These are phyloP conservation scores for Monilinia aucupariae DNA, from an alignment of 2,329 filamentous ascomycete genomes.

Conservation along the genomic window DNA sequence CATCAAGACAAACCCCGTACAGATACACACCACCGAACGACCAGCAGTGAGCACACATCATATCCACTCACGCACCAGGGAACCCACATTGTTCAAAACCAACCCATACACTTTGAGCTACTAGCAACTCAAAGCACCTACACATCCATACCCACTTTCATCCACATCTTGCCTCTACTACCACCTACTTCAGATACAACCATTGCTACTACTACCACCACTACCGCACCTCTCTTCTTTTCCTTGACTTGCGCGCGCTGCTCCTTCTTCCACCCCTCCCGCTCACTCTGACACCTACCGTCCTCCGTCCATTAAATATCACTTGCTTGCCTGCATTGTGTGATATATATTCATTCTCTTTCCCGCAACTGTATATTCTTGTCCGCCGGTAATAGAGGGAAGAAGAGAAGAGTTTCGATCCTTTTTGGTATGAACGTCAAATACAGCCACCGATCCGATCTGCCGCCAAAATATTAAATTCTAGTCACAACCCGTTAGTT, in stretches of 20 bases:
- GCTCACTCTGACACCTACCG: conserved; percentile 4
- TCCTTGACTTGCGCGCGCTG: conserved; percentile 12
- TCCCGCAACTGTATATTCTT: conserved; percentile 7
- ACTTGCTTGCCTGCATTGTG: conserved; percentile 13
- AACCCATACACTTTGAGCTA: conserved; percentile 1
- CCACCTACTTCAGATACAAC: conserved; percentile 9
- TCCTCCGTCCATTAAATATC: neutral
- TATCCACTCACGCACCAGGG: conserved; percentile 1
- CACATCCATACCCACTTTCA: conserved; percentile 9
- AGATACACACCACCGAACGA: conserved; percentile 7
- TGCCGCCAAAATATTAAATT: conserved; percentile 6
- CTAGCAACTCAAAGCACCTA: conserved; percentile 25
- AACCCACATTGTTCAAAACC: conserved; percentile 16
- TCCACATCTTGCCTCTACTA: conserved; percentile 16
- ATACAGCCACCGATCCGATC: conserved; percentile 17
- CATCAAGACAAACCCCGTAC: conserved; percentile 6
- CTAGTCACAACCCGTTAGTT: conserved; percentile 5
- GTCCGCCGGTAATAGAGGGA: neutral
- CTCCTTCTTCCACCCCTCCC: conserved; percentile 12
- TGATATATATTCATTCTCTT: conserved; percentile 10
- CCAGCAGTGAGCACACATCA: conserved; percentile 4
- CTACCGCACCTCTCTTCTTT: conserved; percentile 7
- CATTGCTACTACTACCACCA: conserved; percentile 3
- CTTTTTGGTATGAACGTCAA: conserved; percentile 10
- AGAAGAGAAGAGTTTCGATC: conserved; percentile 1